Base-by-base conservation (phyloP, 345 rosid genomes). In the Salix caprea region DNA sequence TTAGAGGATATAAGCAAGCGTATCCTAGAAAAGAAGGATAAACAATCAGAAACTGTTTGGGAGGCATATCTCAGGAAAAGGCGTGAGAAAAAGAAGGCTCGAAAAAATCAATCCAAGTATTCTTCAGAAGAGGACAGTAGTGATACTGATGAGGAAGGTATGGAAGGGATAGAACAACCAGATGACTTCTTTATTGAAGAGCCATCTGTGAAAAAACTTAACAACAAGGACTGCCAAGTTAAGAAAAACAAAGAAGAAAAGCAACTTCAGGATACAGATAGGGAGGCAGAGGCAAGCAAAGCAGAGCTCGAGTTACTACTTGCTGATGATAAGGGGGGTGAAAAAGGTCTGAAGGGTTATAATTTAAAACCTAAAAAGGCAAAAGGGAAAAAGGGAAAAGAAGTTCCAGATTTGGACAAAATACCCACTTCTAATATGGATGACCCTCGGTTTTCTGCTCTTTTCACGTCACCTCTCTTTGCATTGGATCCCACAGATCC, bases 401-500 rank as follows among this genome's bases (percentile, higher is more conserved):
- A 82, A 69, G 84, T 82, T 76, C 75, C 77, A 11, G 89, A 87
- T 14, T 95, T 87, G 69, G 88, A 85, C 24, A 92, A 91, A 87
- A 79, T 93, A 81, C 99, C 99, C 24, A 42, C 82, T 0, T 83
- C 75, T 62, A 86, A 82, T 76, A 84, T 77, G 23, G 82, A 88
- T 4, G 99, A 96, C 80, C 84, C 91, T 7, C 86, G 99, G 77
- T 96, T 96, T 80, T 80, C 97, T 28, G 85, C 87, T 77, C 74
- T 86, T 74, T 80, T 87, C 79, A 84, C 78, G 10, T 85, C 91
- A 44, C 91, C 92, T 71, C 84, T 78, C 67, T 96, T 77, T 85
- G 92, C 96, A 58, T 81, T 93, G 82, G 99, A 96, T 79, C 99
- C 99, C 72, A 96, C 99, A 9, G 89, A 96, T 84, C 99, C 99